phyloP scores from a whole-genome alignment of 495 filamentous ascomycete species.

The Geopyxis carbonaria region DNA sequence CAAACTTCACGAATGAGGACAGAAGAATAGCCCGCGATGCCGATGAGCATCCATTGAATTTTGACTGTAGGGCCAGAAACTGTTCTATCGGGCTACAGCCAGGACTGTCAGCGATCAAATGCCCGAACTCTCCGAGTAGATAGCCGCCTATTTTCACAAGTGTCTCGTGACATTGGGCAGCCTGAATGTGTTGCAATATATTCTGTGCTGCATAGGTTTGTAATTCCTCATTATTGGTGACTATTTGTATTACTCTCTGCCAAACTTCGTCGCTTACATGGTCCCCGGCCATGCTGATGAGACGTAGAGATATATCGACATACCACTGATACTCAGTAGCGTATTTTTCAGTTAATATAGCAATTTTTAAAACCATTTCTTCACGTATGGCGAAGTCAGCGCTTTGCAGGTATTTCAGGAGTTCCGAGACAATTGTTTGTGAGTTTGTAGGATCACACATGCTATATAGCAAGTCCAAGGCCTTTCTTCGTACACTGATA shows the following conservation, averaged over 20 bases:
- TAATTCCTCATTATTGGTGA: conserved; percentile 97
- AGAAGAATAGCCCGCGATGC: conserved; percentile 85
- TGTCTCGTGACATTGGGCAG: conserved; percentile 86
- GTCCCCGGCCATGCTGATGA: conserved; percentile 92
- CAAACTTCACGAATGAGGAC: conserved; percentile 89
- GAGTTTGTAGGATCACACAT: conserved; percentile 96
- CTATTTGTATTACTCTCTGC: conserved; percentile 97
- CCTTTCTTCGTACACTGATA: conserved; percentile 92
- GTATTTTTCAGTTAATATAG: conserved; percentile 95
- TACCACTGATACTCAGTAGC: conserved; percentile 98
- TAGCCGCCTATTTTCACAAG: conserved; percentile 95
- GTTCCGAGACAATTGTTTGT: conserved; percentile 78
- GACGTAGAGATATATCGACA: conserved; percentile 86
- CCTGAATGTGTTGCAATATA: conserved; percentile 74
- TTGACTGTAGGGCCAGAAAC: conserved; percentile 78
- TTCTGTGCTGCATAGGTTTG: conserved; percentile 93
- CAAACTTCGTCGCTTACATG: conserved; percentile 99
- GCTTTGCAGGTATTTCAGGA: conserved; percentile 84
- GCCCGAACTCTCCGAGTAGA: conserved; percentile 88
- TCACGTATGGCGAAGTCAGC: conserved; percentile 96
- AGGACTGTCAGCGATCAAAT: conserved; percentile 85
- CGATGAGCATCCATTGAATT: conserved; percentile 76
- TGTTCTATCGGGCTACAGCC: conserved; percentile 97
- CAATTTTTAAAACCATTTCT: conserved; percentile 98
- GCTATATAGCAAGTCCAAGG: conserved; percentile 91